A percentile compares a stretch with the other conserved stretches of the same genome.
Evolutionary conservation across 192 early-diverging fungal species (phyloP).

Genomic region (Ambispora gerdemannii): DNA sequence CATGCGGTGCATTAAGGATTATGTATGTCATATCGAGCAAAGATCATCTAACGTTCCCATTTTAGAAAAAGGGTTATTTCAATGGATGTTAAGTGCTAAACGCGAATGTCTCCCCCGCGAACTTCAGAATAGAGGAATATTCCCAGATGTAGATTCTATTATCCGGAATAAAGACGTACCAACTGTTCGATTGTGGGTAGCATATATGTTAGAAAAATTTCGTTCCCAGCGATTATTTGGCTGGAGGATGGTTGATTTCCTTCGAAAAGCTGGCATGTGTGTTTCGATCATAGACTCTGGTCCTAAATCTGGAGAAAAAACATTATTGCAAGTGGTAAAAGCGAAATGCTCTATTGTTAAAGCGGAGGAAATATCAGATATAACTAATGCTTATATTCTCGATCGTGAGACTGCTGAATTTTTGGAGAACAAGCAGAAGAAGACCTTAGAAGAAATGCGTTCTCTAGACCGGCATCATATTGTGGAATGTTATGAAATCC

Average conservation of each 20-base stretch:
- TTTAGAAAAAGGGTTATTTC: slow-evolving; percentile 20
- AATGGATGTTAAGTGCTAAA: slow-evolving; percentile 16
- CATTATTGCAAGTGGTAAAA: slow-evolving; percentile 2
- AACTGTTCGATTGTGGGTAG: too few species aligned
- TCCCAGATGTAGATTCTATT: too few species aligned
- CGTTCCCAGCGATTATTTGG: too few species aligned
- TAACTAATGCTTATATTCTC: slow-evolving; percentile 10
- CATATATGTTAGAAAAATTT: not conserved
- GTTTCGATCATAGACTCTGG: not conserved
- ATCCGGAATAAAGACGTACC: slow-evolving; percentile 13
- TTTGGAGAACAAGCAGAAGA: not conserved
- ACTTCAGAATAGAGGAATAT: too few species aligned
- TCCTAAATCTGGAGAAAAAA: slow-evolving; percentile 3
- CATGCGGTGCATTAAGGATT: too few species aligned
- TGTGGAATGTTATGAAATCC: slow-evolving; percentile 3
- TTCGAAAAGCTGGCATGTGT: not conserved
- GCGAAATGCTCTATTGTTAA: not conserved
- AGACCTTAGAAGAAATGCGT: slow-evolving; percentile 13
- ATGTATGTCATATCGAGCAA: slow-evolving; percentile 4
- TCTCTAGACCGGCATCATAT: slow-evolving; percentile 12
- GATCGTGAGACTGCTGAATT: slow-evolving; percentile 3
- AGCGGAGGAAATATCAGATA: slow-evolving; percentile 12
- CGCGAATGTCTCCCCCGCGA: slow-evolving; percentile 23
- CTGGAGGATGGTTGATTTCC: too few species aligned
- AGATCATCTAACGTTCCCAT: slow-evolving; percentile 14